A percentile compares a stretch with the other conserved stretches of the same genome.
Evolutionary conservation across 805 yeast species (phyloP).

Genomic region (Zygotorulaspora danielsina): DNA sequence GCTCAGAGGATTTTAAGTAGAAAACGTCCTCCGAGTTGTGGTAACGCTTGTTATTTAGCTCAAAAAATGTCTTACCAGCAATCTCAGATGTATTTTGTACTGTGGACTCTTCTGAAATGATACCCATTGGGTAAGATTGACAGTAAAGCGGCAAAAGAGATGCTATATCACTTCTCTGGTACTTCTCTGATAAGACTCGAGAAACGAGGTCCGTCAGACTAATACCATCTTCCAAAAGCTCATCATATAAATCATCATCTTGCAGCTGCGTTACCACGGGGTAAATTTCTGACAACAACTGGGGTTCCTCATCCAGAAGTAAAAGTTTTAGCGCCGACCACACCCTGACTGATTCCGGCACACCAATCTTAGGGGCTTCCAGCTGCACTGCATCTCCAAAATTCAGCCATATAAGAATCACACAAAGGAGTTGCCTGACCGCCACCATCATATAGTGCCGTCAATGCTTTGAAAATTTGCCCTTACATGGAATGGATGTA

Average conservation of each 20-base stretch:
- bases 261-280: constrained; percentile 16
- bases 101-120: not conserved
- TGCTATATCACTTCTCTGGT: constrained; percentile 13
- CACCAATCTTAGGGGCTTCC: constrained; percentile 7
- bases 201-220: constrained; percentile 1
- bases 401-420: constrained; percentile 1
- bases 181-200: constrained; percentile 5
- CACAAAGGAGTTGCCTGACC: not conserved
- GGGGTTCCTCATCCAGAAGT: constrained; percentile 5
- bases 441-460: not conserved
- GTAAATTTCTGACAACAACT: constrained; percentile 9
- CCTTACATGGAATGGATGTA: no score
- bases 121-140: constrained; percentile 23
- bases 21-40: constrained; percentile 70
- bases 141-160: constrained; percentile 18
- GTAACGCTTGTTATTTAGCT: constrained; percentile 36
- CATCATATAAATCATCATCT: constrained; percentile 8
- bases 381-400: not conserved
- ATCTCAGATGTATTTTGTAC: constrained; percentile 1
- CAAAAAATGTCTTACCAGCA: constrained; percentile 19
- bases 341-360: constrained; percentile 12
- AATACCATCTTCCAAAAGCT: not conserved
- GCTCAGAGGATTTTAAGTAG: constrained; percentile 63
- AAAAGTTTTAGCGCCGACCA: constrained; percentile 17
- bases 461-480: not conserved